Conservation (phyloP, 2,329 filamentous ascomycete species). For the Aspergillus sp. region DNA sequence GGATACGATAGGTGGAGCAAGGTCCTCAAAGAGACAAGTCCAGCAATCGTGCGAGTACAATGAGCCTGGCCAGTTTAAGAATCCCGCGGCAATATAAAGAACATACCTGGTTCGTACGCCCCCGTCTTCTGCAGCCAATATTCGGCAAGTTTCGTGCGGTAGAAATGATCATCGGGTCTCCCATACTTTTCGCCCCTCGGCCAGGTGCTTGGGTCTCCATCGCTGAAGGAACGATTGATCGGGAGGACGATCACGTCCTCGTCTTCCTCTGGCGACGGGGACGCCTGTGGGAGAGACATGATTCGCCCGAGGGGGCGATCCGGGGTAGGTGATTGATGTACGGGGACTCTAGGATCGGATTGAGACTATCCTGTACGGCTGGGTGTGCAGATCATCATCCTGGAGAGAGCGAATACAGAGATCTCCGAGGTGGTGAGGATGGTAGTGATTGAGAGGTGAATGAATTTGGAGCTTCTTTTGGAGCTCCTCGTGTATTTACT, state of each 20-base stretch:
- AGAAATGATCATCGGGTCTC: slow-evolving; percentile 40
- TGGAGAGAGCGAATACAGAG: too few species aligned
- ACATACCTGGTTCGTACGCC: slow-evolving; percentile 36
- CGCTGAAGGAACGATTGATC: slow-evolving; percentile 33
- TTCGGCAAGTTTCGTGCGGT: slow-evolving; percentile 47
- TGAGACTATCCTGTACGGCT: too few species aligned
- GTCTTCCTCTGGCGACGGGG: slow-evolving; percentile 16
- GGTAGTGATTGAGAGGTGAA: too few species aligned
- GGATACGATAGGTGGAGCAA: neutral
- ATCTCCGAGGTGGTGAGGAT: too few species aligned
- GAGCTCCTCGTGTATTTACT: too few species aligned
- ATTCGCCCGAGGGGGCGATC: too few species aligned
- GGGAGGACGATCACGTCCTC: slow-evolving; percentile 27
- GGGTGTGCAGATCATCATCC: too few species aligned
- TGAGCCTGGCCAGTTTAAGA: neutral
- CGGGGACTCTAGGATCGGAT: too few species aligned
- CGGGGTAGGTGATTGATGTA: too few species aligned
- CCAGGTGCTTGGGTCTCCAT: slow-evolving; percentile 38
- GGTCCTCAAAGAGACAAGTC: neutral
- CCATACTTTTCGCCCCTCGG: slow-evolving; percentile 34
- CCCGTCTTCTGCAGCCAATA: slow-evolving; percentile 48
- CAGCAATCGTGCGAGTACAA: neutral
- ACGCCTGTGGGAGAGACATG: slow-evolving; percentile 7
- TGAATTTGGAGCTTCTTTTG: too few species aligned
- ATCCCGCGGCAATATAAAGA: neutral